Conservation (phyloP, 2,329 filamentous ascomycete genomes). For the Simplicillium aogashimaense region DNA sequence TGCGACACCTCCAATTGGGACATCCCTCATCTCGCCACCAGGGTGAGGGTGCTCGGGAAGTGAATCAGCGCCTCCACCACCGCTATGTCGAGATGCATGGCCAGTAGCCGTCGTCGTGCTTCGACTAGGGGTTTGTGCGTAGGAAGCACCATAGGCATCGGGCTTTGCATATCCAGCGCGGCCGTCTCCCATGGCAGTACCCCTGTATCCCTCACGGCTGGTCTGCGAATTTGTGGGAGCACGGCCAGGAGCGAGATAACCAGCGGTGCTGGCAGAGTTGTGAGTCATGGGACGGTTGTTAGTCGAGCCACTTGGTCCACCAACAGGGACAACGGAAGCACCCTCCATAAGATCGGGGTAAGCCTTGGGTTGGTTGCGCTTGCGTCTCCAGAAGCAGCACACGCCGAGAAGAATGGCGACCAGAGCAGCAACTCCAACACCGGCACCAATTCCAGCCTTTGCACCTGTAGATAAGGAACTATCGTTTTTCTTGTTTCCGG, state of each 20-base stretch:
- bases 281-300: constrained; percentile 20
- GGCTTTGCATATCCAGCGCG: constrained; percentile 28
- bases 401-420: constrained; percentile 19
- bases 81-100: constrained; percentile 2
- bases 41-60: constrained; percentile 16
- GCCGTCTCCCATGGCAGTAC: constrained; percentile 27
- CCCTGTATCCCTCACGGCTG: constrained; percentile 25
- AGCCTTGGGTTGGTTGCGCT: constrained; percentile 17
- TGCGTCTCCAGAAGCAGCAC: constrained; percentile 15
- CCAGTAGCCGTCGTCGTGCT: constrained; percentile 7
- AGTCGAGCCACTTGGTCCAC: constrained; percentile 13
- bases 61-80: constrained; percentile 9
- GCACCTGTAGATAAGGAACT: constrained; percentile 28
- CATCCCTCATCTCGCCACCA: constrained; percentile 9
- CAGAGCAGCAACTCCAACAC: constrained; percentile 23
- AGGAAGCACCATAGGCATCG: constrained; percentile 20
- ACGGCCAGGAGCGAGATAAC: constrained; percentile 15
- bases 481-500: constrained; percentile 4
- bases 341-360: constrained; percentile 29
- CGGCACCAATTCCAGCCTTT: constrained; percentile 33
- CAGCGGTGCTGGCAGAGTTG: constrained; percentile 11
- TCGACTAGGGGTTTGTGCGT: constrained; percentile 12
- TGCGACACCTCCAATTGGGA: constrained; percentile 4
- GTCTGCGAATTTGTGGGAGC: constrained; percentile 13
- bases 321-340: constrained; percentile 32